A percentile compares a stretch with the other conserved stretches of the same genome.
These are phyloP conservation scores for Coprinopsis sp. DNA, from an alignment of 768 basidiomycete species.

Conservation along the genomic window DNA sequence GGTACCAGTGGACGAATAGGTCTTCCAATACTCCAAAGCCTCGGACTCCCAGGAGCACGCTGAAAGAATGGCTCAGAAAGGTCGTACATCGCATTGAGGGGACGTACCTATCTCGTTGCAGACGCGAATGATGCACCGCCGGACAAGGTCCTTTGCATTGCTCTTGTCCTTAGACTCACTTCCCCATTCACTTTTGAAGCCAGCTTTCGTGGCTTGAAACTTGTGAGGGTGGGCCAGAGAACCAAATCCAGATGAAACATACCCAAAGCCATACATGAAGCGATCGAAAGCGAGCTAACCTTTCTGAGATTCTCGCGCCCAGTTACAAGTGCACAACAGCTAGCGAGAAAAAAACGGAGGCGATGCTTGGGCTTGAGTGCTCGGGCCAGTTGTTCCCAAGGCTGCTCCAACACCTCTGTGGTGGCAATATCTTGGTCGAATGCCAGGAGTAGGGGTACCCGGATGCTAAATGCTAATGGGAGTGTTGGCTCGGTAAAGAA, in stretches of 20 bases:
- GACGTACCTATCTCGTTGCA: neutral
- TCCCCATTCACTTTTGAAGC: neutral
- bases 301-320: neutral
- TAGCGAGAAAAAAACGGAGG: neutral
- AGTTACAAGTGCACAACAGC: neutral
- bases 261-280: neutral
- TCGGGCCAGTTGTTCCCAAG: conserved; percentile 1
- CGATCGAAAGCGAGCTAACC: neutral
- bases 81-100: neutral
- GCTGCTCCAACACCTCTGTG: neutral
- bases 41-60: too few species aligned
- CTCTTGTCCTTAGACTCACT: neutral
- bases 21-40: too few species aligned
- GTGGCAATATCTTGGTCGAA: neutral
- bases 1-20: too few species aligned
- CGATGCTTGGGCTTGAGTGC: neutral
- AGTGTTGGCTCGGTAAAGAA: neutral
- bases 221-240: neutral
- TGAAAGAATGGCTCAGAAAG: too few species aligned
- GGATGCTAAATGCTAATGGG: neutral
- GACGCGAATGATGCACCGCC: neutral
- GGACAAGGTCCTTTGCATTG: neutral
- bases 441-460: neutral
- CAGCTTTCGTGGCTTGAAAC: neutral
- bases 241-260: neutral